Evolutionary conservation across 441 rosid genomes (phyloP), one percentile per base, ranked within the genome.

Genomic region (Gossypium gossypioides): DNA sequence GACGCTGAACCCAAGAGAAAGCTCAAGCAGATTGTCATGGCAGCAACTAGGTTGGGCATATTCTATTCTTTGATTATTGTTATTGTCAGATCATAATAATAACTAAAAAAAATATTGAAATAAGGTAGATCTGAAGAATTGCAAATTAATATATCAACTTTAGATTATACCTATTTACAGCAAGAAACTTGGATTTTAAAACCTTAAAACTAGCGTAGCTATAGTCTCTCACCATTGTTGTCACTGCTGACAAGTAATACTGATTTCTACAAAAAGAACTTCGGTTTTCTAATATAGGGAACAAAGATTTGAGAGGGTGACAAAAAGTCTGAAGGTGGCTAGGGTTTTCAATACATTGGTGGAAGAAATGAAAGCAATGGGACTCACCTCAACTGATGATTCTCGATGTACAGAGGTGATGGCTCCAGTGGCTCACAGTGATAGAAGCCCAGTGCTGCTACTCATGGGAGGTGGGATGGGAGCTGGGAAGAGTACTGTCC

Each of bases 391-490:
- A 0, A 76, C 18, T 21, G 96, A 91, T 81, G 98, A 94, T 78
- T 91, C 92, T 0, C 84, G 73, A 66, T 94, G 98, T 79, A 94
- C 97, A 12, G 97, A 94, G 73, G 96, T 94, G 58, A 90, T 94
- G 99, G 97, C 97, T 73, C 99, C 99, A 1, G 91, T 94, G 71
- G 97, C 97, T 44, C 97, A 87, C 77, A 75, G 91, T 22, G 86
- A 94, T 74, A 78, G 99, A 72, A 94, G 97, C 76, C 99, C 97
- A 0, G 97, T 94, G 74, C 87, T 94, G 69, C 93, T 92, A 29
- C 78, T 94, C 75, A 92, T 94, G 96, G 98, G 97, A 1, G 98
- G 97, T 44, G 98, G 98, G 12, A 94, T 94, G 96, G 98, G 98
- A 74, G 98, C 98, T 24, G 98, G 98, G 32, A 94, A 92, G 81